These are phyloP conservation scores for Vitis rotundifolia DNA, from an alignment of 164 flowering plant genomes.

Conservation along the genomic window DNA sequence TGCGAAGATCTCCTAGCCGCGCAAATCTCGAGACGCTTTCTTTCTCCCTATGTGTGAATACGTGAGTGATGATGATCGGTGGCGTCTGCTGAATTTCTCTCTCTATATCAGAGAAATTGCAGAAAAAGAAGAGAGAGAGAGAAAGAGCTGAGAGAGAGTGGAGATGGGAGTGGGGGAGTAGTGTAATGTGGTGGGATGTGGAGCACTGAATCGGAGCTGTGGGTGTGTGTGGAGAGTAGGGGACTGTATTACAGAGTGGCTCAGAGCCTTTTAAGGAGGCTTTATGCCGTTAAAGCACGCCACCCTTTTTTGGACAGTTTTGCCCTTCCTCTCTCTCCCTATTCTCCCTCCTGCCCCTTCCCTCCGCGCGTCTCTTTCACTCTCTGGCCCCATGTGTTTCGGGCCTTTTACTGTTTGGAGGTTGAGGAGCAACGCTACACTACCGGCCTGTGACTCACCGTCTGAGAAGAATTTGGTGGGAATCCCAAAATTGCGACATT, in stretches of 20 bases:
- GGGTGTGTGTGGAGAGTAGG: conserved; percentile 25
- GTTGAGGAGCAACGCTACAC: no score
- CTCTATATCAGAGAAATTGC: not conserved
- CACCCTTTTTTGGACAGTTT: conserved; percentile 22
- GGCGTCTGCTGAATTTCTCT: conserved; percentile 16
- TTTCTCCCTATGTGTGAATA: conserved; percentile 4
- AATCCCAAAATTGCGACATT: no score
- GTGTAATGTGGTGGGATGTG: not conserved
- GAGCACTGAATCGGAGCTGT: not conserved
- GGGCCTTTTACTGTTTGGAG: not conserved
- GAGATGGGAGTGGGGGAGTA: not conserved
- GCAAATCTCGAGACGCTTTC: conserved; percentile 31
- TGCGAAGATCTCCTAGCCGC: conserved; percentile 28
- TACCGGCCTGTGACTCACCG: no score
- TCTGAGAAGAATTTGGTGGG: no score
- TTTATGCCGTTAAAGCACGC: conserved; percentile 49
- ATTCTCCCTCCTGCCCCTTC: not conserved
- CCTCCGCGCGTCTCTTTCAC: not conserved
- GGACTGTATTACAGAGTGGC: conserved; percentile 31
- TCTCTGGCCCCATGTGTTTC: no score
- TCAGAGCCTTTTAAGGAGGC: conserved; percentile 21
- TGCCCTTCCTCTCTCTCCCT: conserved; percentile 9
- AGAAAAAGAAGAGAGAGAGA: not conserved
- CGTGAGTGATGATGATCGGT: not conserved
- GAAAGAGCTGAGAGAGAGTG: not conserved